A percentile compares a stretch with the other conserved stretches of the same genome.
These are phyloP conservation scores for Kingdonia uniflora DNA, from an alignment of 164 flowering plant species.

Conservation along the genomic window DNA sequence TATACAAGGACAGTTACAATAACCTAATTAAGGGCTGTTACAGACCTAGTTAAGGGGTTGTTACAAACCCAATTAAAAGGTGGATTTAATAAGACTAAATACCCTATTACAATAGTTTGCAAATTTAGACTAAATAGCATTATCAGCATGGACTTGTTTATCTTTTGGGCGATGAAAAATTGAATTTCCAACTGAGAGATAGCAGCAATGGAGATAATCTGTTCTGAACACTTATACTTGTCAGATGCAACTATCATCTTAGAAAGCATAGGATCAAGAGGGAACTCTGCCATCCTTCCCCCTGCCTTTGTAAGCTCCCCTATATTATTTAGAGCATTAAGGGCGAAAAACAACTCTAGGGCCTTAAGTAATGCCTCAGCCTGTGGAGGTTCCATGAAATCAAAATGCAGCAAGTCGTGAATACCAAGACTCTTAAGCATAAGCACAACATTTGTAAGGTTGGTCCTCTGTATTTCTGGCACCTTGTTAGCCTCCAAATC, in stretches of 20 bases:
- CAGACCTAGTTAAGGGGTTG: too few relatives aligned
- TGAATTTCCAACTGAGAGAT: background rate
- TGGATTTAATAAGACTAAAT: too few relatives aligned
- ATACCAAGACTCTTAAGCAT: background rate
- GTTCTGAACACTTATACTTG: background rate
- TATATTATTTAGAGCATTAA: background rate
- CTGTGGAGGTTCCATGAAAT: background rate
- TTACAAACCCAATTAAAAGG: too few relatives aligned
- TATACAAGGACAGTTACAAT: too few relatives aligned
- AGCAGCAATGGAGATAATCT: background rate
- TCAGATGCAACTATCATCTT: conserved; percentile 4
- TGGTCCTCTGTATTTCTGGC: conserved; percentile 3
- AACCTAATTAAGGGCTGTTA: too few relatives aligned
- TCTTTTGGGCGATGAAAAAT: conserved; percentile 1
- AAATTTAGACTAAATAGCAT: too few relatives aligned
- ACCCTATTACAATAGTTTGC: too few relatives aligned
- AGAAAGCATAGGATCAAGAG: background rate
- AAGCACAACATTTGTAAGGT: background rate
- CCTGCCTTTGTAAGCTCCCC: background rate
- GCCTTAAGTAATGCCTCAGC: background rate
- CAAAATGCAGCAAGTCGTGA: background rate
- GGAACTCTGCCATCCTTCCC: conserved; percentile 1
- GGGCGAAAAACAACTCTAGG: background rate
- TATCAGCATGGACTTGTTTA: background rate
- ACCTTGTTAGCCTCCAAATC: background rate